These are phyloP conservation scores for Hysterangium stoloniferum DNA, from an alignment of 768 basidiomycete genomes.

Conservation along the genomic window DNA sequence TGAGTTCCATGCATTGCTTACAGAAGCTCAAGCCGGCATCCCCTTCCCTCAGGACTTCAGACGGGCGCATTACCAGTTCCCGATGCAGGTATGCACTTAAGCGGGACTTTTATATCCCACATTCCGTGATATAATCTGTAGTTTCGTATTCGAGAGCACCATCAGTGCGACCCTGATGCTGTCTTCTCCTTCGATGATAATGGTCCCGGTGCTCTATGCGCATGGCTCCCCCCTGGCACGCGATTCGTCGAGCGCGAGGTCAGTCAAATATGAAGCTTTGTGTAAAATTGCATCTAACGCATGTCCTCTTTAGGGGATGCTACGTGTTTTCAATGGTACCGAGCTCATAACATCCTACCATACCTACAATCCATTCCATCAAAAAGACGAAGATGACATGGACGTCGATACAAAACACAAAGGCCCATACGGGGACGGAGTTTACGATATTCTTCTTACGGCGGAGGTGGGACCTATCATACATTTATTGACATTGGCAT, in stretches of 20 bases:
- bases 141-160: slow-evolving; percentile 5
- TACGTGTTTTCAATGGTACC: background rate
- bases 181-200: background rate
- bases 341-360: background rate
- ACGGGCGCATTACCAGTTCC: background rate
- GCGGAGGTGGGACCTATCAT: slow-evolving; percentile 39
- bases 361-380: slow-evolving; percentile 3
- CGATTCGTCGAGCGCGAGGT: background rate
- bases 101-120: background rate
- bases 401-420: slow-evolving; percentile 31
- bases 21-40: slow-evolving; percentile 15
- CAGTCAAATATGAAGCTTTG: background rate
- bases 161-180: background rate
- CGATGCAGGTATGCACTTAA: slow-evolving; percentile 9
- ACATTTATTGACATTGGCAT: background rate
- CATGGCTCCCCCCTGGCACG: slow-evolving; percentile 3
- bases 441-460: slow-evolving; percentile 52
- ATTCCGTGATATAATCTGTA: too few species aligned
- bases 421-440: slow-evolving; percentile 40
- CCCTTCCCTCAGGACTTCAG: slow-evolving; percentile 16
- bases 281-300: background rate
- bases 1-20: slow-evolving; percentile 12
- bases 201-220: slow-evolving; percentile 6
- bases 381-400: slow-evolving; percentile 22
- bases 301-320: background rate